Evolutionary conservation across 345 rosid species (phyloP), one percentile per base, ranked within the genome.

Genomic region (Crucihimalaya himalaica): DNA sequence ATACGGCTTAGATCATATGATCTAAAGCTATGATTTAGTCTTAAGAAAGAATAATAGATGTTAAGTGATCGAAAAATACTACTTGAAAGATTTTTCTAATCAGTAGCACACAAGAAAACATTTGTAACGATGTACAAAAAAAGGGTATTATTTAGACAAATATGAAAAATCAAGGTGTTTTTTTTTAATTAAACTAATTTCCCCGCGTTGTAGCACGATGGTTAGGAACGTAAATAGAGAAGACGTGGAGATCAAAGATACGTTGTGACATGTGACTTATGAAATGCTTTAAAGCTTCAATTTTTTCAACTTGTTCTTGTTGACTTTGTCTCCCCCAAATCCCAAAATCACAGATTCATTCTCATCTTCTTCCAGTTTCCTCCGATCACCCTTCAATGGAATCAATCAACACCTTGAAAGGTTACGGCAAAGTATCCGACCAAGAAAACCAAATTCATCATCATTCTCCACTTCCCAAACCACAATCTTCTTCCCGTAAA

Each of bases 361-460:
- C n/a, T n/a, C n/a, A n/a, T n/a, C n/a, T n/a, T n/a, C n/a, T n/a
- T n/a, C n/a, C n/a, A n/a, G n/a, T n/a, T n/a, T n/a, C n/a, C n/a
- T n/a, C n/a, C n/a, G n/a, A n/a, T n/a, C n/a, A n/a, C 7, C 6
- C 5, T 63, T 3, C 71, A 57, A 90, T 92, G 98, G 91, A 88
- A 23, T 83, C 96, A 45, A 62, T 83, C 48, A 90, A 82, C 37
- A 31, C 70, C 57, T 54, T 84, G 73, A 89, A 81, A 77, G 98
- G 97, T 51, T 90, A 93, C 48, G 90, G 72, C 75, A 93, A 82
- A 76, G 85, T 93, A 19, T 63, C 55, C 56, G 81, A 73, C 63
- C 66, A 51, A n/a, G 90, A 81, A 77, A 75, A 72, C 55, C 89
- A 79, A 51, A 58, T 47, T 1, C 80, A n/a, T 1, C 73, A 46